Evolutionary conservation across 2,329 filamentous ascomycete species (phyloP).

Genomic region (Alternaria sp.): DNA sequence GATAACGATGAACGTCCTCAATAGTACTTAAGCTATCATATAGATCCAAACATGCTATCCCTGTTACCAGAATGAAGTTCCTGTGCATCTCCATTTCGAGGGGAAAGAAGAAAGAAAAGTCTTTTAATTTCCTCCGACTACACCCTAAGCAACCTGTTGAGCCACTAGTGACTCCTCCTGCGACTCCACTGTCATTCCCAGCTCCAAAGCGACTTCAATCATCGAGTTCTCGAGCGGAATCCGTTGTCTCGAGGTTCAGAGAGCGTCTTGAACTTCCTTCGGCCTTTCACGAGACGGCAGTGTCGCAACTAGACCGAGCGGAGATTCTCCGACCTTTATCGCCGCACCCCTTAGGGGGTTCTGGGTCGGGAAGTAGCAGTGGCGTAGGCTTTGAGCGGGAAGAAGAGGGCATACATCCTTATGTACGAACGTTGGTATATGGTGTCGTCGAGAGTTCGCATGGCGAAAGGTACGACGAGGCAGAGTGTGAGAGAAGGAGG

Average conservation of each 20-base stretch:
- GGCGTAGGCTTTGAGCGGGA: background rate
- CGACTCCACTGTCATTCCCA: background rate
- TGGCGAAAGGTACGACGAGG: background rate
- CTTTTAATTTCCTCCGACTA: background rate
- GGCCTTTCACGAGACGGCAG: background rate
- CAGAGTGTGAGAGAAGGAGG: background rate
- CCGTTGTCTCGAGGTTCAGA: background rate
- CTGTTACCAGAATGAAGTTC: background rate
- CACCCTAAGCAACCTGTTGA: background rate
- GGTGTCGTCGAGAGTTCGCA: background rate
- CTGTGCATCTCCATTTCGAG: background rate
- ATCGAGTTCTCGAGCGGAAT: accelerated
- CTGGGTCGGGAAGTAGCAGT: background rate
- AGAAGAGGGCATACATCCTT: background rate
- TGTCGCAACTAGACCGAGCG: background rate
- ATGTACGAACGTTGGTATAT: background rate
- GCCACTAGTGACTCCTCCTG: background rate
- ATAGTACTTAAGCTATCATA: background rate
- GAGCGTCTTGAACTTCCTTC: background rate
- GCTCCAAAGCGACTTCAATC: background rate
- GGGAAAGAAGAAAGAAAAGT: background rate
- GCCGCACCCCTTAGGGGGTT: background rate
- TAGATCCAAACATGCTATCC: background rate
- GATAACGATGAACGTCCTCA: background rate
- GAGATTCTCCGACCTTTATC: background rate